A percentile compares a stretch with the other conserved stretches of the same genome.
These are phyloP conservation scores for Skeletonema marinoi DNA, from an alignment of 108 stramenopile species.

Conservation along the genomic window DNA sequence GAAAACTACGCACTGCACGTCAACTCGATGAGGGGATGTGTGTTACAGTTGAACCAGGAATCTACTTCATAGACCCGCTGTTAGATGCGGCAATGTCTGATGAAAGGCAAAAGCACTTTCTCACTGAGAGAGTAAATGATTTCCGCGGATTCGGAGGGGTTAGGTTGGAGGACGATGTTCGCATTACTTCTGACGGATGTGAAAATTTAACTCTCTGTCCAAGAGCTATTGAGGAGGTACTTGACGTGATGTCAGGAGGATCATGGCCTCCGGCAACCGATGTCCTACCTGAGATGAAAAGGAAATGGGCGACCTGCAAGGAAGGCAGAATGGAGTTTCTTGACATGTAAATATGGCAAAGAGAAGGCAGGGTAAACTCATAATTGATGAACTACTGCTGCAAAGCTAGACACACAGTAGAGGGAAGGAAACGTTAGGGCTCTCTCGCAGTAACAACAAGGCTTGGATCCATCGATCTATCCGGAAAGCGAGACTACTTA, in stretches of 20 bases:
- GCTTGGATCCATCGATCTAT: too few relatives aligned
- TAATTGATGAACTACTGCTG: too few relatives aligned
- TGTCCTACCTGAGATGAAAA: constrained; percentile 43
- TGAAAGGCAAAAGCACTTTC: constrained; percentile 61
- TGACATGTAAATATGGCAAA: constrained; percentile 1
- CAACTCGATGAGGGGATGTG: constrained; percentile 82
- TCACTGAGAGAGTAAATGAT: constrained; percentile 59
- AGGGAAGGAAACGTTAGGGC: too few relatives aligned
- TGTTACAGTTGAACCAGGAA: constrained; percentile 96
- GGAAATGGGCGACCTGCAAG: constrained; percentile 37
- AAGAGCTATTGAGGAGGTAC: constrained; percentile 92
- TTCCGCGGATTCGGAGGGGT: constrained; percentile 97
- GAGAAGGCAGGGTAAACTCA: too few relatives aligned
- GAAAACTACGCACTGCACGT: constrained; percentile 85
- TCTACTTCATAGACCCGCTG: constrained; percentile 96
- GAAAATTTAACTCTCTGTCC: constrained; percentile 93
- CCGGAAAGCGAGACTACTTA: too few relatives aligned
- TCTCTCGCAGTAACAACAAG: too few relatives aligned
- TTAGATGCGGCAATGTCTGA: constrained; percentile 85
- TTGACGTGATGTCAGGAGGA: constrained; percentile 90
- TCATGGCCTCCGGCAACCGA: constrained; percentile 74
- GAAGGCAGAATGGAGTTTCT: constrained; percentile 40
- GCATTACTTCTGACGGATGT: constrained; percentile 82
- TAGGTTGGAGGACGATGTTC: constrained; percentile 94
- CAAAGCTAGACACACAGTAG: too few relatives aligned